These are phyloP conservation scores for Ustilago hordei DNA, from an alignment of 1,284 basidiomycete genomes.

Conservation along the genomic window DNA sequence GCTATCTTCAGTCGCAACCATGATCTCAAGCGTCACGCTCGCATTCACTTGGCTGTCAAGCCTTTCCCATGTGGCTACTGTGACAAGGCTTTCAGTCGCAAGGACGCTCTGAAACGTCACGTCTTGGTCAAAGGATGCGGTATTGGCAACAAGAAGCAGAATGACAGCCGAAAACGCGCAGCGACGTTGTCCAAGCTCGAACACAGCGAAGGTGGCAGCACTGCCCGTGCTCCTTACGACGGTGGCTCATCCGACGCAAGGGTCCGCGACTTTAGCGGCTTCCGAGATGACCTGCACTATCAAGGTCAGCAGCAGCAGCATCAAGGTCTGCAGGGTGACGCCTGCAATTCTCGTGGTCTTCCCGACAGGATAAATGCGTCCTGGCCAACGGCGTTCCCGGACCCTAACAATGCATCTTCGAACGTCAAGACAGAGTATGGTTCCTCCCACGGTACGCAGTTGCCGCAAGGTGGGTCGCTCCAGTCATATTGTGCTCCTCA, in stretches of 20 bases:
- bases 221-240: slow-evolving; percentile 24
- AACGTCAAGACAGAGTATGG: slow-evolving; percentile 16
- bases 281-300: slow-evolving; percentile 28
- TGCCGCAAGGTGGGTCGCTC: slow-evolving; percentile 11
- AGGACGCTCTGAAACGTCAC: slow-evolving; percentile 63
- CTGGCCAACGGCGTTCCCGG: slow-evolving; percentile 20
- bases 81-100: slow-evolving; percentile 63
- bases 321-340: slow-evolving; percentile 20
- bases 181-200: slow-evolving; percentile 46
- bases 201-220: slow-evolving; percentile 22
- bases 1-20: slow-evolving; percentile 65
- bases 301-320: slow-evolving; percentile 38
- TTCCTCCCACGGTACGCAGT: slow-evolving; percentile 8
- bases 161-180: slow-evolving; percentile 34
- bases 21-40: slow-evolving; percentile 63
- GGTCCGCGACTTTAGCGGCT: slow-evolving; percentile 29
- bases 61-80: slow-evolving; percentile 60
- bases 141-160: slow-evolving; percentile 51
- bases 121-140: slow-evolving; percentile 59
- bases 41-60: slow-evolving; percentile 66
- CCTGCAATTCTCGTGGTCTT: slow-evolving; percentile 23
- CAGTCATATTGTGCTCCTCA: slow-evolving; percentile 18
- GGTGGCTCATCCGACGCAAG: slow-evolving; percentile 24
- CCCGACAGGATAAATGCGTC: slow-evolving; percentile 19
- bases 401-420: slow-evolving; percentile 3